Evolutionary conservation across 768 basidiomycete species (phyloP), one percentile per base, ranked within the genome.

Genomic region (Lenzites betulinus): DNA sequence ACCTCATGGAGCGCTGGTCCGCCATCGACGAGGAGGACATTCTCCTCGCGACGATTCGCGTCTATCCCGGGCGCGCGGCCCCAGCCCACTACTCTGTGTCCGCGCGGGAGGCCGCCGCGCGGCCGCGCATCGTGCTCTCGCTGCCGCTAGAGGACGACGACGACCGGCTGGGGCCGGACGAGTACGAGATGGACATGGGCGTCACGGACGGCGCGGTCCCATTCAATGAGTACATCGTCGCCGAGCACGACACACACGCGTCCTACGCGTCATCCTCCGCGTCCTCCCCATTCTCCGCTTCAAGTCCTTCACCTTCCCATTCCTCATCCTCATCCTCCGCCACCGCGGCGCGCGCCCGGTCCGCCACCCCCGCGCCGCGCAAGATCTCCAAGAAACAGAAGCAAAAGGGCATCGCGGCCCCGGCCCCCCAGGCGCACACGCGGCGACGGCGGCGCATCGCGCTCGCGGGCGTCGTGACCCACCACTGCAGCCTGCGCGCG

Each of bases 131-230:
- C 54, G 74, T 88, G 51, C 80, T 89, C 38, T 84, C 88, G 66
- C 77, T 86, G 0, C 85, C 86, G 6, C 83, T 84, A 0, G 81
- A 84, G 65, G 73, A 69, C 4, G 77, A 77, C n/a, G 81, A 85
- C 66, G 71, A 51, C 28, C 70, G 69, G 22, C 68, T 70, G 47
- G 69, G 69, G 16, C 66, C 67, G 5, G 87, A 88, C 65, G 82
- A 85, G 70, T 96, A 93, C 74, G 89, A 92, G 61, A 79, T 96
- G 23, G 87, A 90, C 26, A 90, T 94, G 83, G 84, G 91, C 44
- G 87, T 89, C 56, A 86, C 90, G 60, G 74, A 81, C 23, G 86
- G 90, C 4, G 88, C 88, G 64, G 41, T 25, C 20, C 55, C 55
- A 25, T 49, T 28, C 48, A 93, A 93, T 73, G 86, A 92, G 70